Conservation (phyloP, 805 yeast genomes). For the Myxozyma monticola region DNA sequence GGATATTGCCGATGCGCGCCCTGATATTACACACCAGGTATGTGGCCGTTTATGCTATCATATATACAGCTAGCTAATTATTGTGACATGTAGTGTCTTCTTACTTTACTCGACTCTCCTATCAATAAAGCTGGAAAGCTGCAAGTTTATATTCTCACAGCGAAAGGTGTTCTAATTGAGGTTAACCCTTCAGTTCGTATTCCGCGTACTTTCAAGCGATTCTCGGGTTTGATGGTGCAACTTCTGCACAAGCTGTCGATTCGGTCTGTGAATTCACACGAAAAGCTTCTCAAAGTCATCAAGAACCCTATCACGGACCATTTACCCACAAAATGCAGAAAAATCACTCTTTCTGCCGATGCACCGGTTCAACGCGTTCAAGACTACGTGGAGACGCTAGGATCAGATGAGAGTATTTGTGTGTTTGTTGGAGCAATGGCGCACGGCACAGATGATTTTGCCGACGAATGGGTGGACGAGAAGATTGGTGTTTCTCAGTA, state of each 20-base stretch:
- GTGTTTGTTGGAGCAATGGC: constrained; percentile 99
- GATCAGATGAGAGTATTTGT: constrained; percentile 89
- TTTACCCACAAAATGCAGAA: constrained; percentile 92
- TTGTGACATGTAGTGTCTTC: constrained; percentile 55
- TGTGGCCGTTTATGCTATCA: neutral
- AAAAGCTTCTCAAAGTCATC: constrained; percentile 87
- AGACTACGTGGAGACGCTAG: constrained; percentile 78
- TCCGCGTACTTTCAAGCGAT: constrained; percentile 97
- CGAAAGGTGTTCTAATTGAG: constrained; percentile 90
- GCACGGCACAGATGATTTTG: constrained; percentile 94
- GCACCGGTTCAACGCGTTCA: constrained; percentile 82
- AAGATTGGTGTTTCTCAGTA: constrained; percentile 93
- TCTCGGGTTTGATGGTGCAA: constrained; percentile 97
- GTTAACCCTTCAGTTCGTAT: constrained; percentile 96
- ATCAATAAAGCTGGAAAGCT: constrained; percentile 95
- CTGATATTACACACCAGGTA: constrained; percentile 94
- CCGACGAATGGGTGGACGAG: constrained; percentile 95
- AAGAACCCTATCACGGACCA: constrained; percentile 97
- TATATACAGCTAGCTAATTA: neutral
- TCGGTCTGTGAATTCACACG: constrained; percentile 93
- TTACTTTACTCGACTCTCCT: constrained; percentile 94
- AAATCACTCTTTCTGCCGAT: constrained; percentile 87
- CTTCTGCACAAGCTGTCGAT: constrained; percentile 87
- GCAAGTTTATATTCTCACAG: constrained; percentile 95
- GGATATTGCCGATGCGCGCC: constrained; percentile 96